Conservation (phyloP, 106 monocot species). For the Posidonia australis region DNA sequence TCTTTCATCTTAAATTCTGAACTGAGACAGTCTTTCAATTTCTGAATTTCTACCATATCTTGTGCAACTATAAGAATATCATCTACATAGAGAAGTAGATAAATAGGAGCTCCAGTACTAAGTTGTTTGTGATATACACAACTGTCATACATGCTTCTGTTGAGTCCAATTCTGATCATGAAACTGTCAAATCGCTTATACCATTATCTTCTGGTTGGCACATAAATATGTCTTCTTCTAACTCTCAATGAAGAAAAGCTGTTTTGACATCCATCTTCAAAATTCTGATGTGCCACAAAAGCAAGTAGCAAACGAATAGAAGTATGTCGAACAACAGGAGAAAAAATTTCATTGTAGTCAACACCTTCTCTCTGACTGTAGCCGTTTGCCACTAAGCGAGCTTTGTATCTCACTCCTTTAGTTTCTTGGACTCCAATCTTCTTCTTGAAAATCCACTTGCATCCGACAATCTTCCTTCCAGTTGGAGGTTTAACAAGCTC, state of each 20-base stretch:
- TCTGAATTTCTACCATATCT: conserved; percentile 1
- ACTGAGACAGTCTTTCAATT: neutral
- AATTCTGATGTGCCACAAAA: conserved; percentile 1
- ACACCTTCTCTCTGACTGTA: no score
- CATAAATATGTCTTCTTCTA: neutral
- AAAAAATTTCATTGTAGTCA: no score
- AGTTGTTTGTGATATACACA: neutral
- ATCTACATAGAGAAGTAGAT: neutral
- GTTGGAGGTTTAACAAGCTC: no score
- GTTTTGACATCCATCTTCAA: conserved; percentile 4
- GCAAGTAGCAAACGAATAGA: conserved; percentile 1
- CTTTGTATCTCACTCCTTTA: no score
- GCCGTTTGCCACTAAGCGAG: no score
- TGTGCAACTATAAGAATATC: neutral
- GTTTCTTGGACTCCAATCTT: no score
- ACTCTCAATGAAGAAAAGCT: conserved; percentile 1
- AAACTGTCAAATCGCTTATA: neutral
- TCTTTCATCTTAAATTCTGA: neutral
- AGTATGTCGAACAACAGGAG: neutral
- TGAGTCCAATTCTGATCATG: neutral
- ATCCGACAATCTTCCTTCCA: no score
- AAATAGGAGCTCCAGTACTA: neutral
- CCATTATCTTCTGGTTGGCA: neutral
- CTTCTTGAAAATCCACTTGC: no score
- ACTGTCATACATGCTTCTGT: neutral